phyloP scores from a whole-genome alignment of 495 filamentous ascomycete genomes.

The Aspergillus diversus region DNA sequence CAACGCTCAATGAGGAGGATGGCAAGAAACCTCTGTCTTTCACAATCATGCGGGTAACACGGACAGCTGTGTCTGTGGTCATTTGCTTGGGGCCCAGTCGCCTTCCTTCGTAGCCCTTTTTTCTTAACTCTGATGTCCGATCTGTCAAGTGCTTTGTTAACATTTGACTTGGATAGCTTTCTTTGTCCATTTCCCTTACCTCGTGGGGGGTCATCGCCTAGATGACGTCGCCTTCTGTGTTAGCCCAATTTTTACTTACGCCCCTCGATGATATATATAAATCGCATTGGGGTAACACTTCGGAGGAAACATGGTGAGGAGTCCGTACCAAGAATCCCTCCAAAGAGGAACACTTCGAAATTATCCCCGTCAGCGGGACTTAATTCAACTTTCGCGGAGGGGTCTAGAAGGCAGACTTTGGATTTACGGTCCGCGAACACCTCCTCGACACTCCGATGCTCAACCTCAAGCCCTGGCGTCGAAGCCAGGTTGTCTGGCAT shows the following conservation, averaged over 20 bases:
- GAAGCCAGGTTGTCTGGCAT: constrained; percentile 64
- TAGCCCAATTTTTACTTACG: constrained; percentile 3
- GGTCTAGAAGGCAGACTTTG: constrained; percentile 87
- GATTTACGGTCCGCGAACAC: constrained; percentile 68
- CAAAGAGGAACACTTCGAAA: constrained; percentile 94
- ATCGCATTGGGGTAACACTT: no score
- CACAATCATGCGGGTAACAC: constrained; percentile 87
- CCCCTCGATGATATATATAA: no score
- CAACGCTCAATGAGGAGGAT: background rate
- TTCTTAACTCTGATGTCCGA: constrained; percentile 87
- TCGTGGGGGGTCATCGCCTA: constrained; percentile 93
- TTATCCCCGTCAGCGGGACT: constrained; percentile 76
- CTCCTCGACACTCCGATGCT: constrained; percentile 74
- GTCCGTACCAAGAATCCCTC: constrained; percentile 85
- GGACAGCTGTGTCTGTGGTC: constrained; percentile 96
- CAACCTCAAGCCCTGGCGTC: constrained; percentile 64
- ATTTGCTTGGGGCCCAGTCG: constrained; percentile 92
- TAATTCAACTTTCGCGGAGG: constrained; percentile 76
- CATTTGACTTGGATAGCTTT: no score
- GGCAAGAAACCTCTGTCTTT: constrained; percentile 69
- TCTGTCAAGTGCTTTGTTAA: constrained; percentile 53
- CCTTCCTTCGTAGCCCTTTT: constrained; percentile 88
- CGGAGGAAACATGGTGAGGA: background rate
- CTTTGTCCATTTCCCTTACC: constrained; percentile 57
- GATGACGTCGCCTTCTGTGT: constrained; percentile 17